Conservation (phyloP, 495 filamentous ascomycete genomes). For the Penicillium atrosanguineum region DNA sequence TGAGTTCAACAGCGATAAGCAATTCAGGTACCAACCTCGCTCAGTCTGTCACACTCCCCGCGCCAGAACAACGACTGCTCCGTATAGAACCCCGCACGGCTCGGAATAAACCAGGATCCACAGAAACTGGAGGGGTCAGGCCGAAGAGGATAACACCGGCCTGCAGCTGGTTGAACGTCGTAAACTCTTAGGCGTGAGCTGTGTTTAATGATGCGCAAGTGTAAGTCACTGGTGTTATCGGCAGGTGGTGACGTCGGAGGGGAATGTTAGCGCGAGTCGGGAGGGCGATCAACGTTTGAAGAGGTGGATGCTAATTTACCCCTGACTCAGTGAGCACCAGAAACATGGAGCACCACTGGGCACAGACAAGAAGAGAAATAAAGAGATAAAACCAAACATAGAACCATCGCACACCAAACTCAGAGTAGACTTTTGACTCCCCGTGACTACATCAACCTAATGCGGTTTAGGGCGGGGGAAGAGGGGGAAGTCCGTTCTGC, state of each 20-base stretch:
- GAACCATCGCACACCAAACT: not conserved
- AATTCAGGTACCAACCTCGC: not conserved
- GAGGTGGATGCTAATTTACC: not conserved
- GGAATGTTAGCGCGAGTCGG: slow-evolving; percentile 11
- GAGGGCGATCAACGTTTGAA: slow-evolving; percentile 10
- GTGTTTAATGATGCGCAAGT: not conserved
- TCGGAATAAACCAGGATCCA: slow-evolving; percentile 4
- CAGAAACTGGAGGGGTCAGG: not conserved
- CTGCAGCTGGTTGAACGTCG: not conserved
- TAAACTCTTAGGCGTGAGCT: not conserved
- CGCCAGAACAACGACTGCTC: not conserved
- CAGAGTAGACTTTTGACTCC: slow-evolving; percentile 2
- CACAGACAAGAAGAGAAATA: not conserved
- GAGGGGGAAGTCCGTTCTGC: not conserved
- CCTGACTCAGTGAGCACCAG: not conserved
- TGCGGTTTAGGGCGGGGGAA: slow-evolving; percentile 35
- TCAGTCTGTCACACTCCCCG: slow-evolving; percentile 5
- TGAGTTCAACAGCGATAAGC: too few relatives aligned
- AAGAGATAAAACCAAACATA: not conserved
- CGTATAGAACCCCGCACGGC: slow-evolving; percentile 21
- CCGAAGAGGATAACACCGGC: not conserved
- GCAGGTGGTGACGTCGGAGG: slow-evolving; percentile 25
- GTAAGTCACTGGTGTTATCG: slow-evolving; percentile 7
- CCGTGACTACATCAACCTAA: slow-evolving; percentile 25
- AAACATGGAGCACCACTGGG: not conserved